A percentile compares a stretch with the other conserved stretches of the same genome.
Evolutionary conservation across 2,329 filamentous ascomycete species (phyloP).

Genomic region (Fusarium acutatum): DNA sequence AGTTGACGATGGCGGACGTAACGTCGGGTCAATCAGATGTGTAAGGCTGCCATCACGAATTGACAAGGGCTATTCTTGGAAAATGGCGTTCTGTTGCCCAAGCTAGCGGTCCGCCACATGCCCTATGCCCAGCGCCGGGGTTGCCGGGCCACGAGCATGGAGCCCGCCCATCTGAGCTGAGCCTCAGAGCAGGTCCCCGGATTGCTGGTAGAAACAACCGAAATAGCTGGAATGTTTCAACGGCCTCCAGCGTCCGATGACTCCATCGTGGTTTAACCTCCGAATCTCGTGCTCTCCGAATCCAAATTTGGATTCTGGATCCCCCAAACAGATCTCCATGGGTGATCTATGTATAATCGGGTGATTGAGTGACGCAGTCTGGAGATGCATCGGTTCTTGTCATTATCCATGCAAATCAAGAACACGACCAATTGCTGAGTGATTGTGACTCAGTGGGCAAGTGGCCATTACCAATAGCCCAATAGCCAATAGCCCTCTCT

Average conservation of each 20-base stretch:
- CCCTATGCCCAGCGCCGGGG: constrained; percentile 32
- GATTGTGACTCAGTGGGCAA: constrained; percentile 29
- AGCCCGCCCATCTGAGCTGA: constrained; percentile 12
- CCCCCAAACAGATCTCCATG: constrained; percentile 29
- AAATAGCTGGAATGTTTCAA: constrained; percentile 20
- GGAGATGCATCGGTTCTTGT: background rate
- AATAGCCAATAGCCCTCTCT: background rate
- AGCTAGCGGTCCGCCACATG: constrained; percentile 27
- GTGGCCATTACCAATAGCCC: constrained; percentile 11
- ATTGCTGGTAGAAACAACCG: constrained; percentile 18
- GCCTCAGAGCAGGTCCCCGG: constrained; percentile 25
- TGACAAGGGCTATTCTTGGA: constrained; percentile 41
- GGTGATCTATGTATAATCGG: background rate
- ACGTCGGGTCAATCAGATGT: constrained; percentile 6
- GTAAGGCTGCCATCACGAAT: constrained; percentile 16
- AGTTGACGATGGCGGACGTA: constrained; percentile 23
- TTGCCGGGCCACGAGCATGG: constrained; percentile 31
- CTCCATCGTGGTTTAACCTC: constrained; percentile 26
- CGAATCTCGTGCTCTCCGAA: background rate
- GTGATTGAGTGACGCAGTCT: constrained; percentile 9
- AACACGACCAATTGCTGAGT: constrained; percentile 15
- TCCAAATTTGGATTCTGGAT: constrained; percentile 7
- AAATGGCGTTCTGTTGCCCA: constrained; percentile 24
- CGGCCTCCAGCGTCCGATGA: constrained; percentile 23
- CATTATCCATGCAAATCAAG: background rate